Conservation (phyloP, 306 rosid species). For the Lathyrus oleraceus region DNA sequence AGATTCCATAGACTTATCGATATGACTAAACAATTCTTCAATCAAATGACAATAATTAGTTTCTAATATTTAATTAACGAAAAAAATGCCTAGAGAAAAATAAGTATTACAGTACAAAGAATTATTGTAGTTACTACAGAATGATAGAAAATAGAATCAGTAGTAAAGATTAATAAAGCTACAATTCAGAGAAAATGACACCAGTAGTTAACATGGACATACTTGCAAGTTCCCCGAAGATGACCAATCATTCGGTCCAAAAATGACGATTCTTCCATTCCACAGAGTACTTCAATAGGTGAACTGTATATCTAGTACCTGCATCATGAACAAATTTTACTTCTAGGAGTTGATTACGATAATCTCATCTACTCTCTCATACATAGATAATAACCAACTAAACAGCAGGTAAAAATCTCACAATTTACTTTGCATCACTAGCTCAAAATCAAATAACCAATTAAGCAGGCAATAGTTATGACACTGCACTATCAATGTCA, state of each 20-base stretch:
- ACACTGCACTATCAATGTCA: not conserved
- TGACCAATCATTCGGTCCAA: constrained; percentile 59
- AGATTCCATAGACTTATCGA: not conserved
- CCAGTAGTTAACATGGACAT: constrained; percentile 35
- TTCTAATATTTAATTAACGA: not conserved
- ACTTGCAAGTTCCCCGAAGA: constrained; percentile 83
- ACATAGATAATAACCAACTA: constrained; percentile 24
- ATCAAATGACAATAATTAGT: not conserved
- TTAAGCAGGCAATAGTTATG: not conserved
- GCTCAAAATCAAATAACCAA: constrained; percentile 7
- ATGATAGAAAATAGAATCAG: not conserved
- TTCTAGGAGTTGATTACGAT: not conserved
- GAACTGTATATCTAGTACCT: constrained; percentile 33
- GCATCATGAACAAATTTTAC: constrained; percentile 21
- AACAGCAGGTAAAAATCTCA: constrained; percentile 9
- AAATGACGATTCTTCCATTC: constrained; percentile 66
- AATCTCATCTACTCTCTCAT: constrained; percentile 1
- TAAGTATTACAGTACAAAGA: not conserved
- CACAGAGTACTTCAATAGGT: constrained; percentile 1
- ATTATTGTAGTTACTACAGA: not conserved
- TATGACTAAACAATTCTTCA: not conserved
- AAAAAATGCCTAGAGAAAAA: not conserved
- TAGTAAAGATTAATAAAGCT: not conserved
- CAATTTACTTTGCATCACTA: not conserved
- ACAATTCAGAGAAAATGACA: not conserved